These are phyloP conservation scores for Graphilbum fragrans DNA, from an alignment of 2,329 filamentous ascomycete species.

Conservation along the genomic window DNA sequence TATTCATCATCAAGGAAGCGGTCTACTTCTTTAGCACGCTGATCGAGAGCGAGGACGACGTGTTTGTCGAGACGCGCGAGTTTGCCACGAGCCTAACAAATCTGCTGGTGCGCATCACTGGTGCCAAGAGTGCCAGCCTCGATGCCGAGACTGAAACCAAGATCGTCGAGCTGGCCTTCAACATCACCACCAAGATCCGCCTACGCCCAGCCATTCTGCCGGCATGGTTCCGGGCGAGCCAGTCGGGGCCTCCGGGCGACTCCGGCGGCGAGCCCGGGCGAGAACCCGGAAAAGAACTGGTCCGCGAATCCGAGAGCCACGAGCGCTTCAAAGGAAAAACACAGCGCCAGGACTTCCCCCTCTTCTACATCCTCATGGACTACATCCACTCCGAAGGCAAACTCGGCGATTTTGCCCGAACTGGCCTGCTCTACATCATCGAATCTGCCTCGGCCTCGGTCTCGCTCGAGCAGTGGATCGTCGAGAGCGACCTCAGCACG, in stretches of 20 bases:
- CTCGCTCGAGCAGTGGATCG: slow-evolving; percentile 85
- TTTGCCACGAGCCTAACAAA: slow-evolving; percentile 85
- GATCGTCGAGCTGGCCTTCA: slow-evolving; percentile 87
- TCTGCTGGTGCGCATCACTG: slow-evolving; percentile 67
- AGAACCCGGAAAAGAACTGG: too few species aligned
- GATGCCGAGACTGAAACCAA: slow-evolving; percentile 74
- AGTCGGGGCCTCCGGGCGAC: too few species aligned
- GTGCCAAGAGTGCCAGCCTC: slow-evolving; percentile 59
- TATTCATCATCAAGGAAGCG: slow-evolving; percentile 73
- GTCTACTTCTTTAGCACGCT: slow-evolving; percentile 82
- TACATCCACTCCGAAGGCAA: slow-evolving; percentile 94
- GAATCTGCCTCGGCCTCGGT: slow-evolving; percentile 84
- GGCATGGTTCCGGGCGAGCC: slow-evolving; percentile 73
- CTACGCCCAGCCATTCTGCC: slow-evolving; percentile 76
- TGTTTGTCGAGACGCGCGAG: slow-evolving; percentile 73
- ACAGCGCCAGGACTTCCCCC: slow-evolving; percentile 82
- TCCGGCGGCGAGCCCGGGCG: slow-evolving; percentile 12
- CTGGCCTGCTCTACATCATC: slow-evolving; percentile 86
- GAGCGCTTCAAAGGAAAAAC: slow-evolving; percentile 75
- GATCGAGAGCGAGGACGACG: slow-evolving; percentile 93
- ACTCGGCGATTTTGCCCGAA: slow-evolving; percentile 90
- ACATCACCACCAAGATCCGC: slow-evolving; percentile 91
- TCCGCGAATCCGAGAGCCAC: slow-evolving; percentile 44
- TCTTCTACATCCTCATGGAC: slow-evolving; percentile 92
- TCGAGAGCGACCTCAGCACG: slow-evolving; percentile 91